These are phyloP conservation scores for Stephania japonica DNA, from an alignment of 164 flowering plant genomes.

Conservation along the genomic window DNA sequence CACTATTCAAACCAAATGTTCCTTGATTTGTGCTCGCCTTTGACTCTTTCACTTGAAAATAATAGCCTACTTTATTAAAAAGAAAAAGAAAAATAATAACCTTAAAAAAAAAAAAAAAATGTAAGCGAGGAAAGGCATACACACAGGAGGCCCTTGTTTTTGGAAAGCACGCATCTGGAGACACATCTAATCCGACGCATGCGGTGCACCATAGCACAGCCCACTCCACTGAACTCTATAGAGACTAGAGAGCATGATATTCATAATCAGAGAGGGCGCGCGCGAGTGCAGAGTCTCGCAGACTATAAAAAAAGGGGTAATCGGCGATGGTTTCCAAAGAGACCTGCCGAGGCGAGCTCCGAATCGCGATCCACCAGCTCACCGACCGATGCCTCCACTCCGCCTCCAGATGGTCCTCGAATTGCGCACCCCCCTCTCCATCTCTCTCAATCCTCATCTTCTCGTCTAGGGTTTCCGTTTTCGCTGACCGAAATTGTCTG, in stretches of 20 bases:
- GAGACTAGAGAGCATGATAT: not conserved
- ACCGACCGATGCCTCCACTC: constrained; percentile 92
- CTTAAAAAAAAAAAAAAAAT: no score
- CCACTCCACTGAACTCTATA: not conserved
- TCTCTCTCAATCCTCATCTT: not conserved
- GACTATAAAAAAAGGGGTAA: not conserved
- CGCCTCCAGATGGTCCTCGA: constrained; percentile 76
- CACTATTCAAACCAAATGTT: no score
- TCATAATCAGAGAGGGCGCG: not conserved
- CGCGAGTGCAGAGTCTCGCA: not conserved
- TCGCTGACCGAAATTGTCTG: not conserved
- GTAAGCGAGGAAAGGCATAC: no score
- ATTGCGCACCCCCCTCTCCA: no score
- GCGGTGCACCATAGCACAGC: no score
- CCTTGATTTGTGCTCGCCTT: no score
- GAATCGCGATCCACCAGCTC: constrained; percentile 79
- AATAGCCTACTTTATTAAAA: no score
- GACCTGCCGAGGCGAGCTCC: constrained; percentile 69
- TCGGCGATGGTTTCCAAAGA: constrained; percentile 46
- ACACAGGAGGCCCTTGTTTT: no score
- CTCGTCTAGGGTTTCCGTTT: not conserved
- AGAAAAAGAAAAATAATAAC: no score
- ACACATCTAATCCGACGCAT: no score
- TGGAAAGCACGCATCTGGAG: no score
- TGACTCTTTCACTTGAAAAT: no score